Percentiles rank a stretch among this genome's conserved stretches.
These are phyloP conservation scores for Microglena sp. DNA, from an alignment of 139 green algal genomes.

Conservation along the genomic window DNA sequence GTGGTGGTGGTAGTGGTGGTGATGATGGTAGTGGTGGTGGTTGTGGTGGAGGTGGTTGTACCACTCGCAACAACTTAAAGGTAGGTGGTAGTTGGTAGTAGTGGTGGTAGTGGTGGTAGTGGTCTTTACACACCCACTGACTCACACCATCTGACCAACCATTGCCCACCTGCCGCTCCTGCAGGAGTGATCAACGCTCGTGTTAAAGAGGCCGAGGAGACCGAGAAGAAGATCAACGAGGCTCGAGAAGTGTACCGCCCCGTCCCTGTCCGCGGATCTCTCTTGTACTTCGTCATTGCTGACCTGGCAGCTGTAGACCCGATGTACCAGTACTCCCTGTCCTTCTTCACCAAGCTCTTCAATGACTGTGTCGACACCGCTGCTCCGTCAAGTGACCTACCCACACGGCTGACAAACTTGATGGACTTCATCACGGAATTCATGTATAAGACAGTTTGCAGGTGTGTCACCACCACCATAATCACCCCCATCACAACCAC, in stretches of 20 bases:
- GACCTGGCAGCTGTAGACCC: constrained; percentile 59
- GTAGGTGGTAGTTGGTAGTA: too few species aligned
- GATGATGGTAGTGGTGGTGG: too few species aligned
- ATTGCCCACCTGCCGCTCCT: too few species aligned
- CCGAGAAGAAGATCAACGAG: constrained; percentile 49
- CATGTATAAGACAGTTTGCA: constrained; percentile 56
- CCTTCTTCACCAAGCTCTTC: constrained; percentile 63
- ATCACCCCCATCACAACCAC: too few species aligned
- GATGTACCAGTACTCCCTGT: constrained; percentile 69
- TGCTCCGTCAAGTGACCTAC: constrained; percentile 30
- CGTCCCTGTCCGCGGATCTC: constrained; percentile 48
- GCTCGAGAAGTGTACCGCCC: constrained; percentile 64
- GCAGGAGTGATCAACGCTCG: not conserved
- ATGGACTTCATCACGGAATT: constrained; percentile 47
- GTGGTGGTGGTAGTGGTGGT: too few species aligned
- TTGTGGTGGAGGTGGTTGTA: too few species aligned
- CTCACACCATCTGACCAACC: too few species aligned
- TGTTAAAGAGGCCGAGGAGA: not conserved
- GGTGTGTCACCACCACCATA: constrained; percentile 1
- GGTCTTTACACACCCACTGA: too few species aligned
- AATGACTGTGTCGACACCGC: constrained; percentile 55
- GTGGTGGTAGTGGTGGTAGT: too few species aligned
- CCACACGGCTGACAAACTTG: constrained; percentile 39
- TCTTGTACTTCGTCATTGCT: constrained; percentile 73
- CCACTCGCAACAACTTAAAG: too few species aligned